Evolutionary conservation across 2,329 filamentous ascomycete genomes (phyloP), one percentile per base, ranked within the genome.

Genomic region (Blastomyces gilchristii): DNA sequence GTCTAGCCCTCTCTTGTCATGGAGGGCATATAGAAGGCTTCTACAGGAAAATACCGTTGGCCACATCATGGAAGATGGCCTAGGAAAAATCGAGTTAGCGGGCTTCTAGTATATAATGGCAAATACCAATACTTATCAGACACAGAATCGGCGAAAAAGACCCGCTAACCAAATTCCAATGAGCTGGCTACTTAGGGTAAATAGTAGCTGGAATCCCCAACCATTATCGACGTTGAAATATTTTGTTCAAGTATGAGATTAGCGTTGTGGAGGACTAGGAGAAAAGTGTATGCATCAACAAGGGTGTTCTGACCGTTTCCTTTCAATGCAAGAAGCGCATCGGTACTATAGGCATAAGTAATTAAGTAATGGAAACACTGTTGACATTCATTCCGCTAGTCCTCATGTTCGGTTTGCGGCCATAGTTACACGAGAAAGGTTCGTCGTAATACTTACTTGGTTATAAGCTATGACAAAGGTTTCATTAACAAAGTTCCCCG

Each of bases 21-120:
- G 87, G 80, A 90, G 86, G 67, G 86, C 85, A 69, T 87, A 86
- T 77, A 88, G 85, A 43, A 89, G 72, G 0, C 85, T 83, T 12
- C 87, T 84, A 1, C 81, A 80, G 41, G 85, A 84, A 34, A 89
- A 77, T 63, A 86, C 86, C 11, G 77, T 80, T 0, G 87, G 87
- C 86, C 86, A 89, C 63, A 88, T 87, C 83, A 89, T 87, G 14
- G 85, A 82, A 2, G 86, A 85, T 16, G 72, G 72, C 68, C 69
- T 70, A 34, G 5, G 2, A 63, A 52, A 52, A 5, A 2, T 39
- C 63, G 58, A 65, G 31, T 67, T 16, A 62, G 53, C 9, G 47
- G n/a, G 37, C 9, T 16, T 58, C 16, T 18, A 50, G 22, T 1
- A 31, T 28, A n/a, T n/a, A 57, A 4, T 50, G 11, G 28, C n/a